Evolutionary conservation across 139 green algal genomes (phyloP), one percentile per base, ranked within the genome.

Genomic region (Tetradesmus obliquus): DNA sequence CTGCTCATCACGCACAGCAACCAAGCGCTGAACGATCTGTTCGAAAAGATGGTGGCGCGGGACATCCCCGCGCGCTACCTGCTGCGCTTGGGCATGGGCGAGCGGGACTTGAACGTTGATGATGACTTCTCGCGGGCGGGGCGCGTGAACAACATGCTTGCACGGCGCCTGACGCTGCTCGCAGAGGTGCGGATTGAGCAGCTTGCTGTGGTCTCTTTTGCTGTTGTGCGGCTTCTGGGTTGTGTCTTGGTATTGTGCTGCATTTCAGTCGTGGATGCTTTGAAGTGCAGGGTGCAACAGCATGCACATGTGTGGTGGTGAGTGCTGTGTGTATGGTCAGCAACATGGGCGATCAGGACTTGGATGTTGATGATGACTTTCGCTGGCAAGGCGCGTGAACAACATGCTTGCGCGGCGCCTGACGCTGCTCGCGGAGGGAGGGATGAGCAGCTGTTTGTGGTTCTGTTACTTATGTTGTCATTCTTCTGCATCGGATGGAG

Each of bases 1-100:
- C 96, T 99, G 90, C 95, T 99, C 81, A 98, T 99, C 94, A 99
- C 98, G 0, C 98, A 99, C 94, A 99, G 97, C 82, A 99, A 99
- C 92, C 97, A 99, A 93, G 98, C 98, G 1, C 95, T 99, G 6
- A 99, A 99, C 89, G 98, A 99, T 93, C 91, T 99, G 62, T 99
- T 99, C 92, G 55, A 94, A 69, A 99, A 99, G 95, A 97, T 99
- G 85, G 96, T 98, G 92, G 93, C 98, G 94, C 92, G 97, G 15
- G 96, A 98, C 79, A 92, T 97, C 17, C 94, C 96, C 0, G 94
- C 96, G 9, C 94, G 98, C 58, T 99, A 99, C 92, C 94, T 99
- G 92, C 96, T 99, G 93, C 96, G 98, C 10, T 95, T 99, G 88
- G 97, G 97, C 58, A 97, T 98, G 96, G 98, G 98, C 55, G 98